These are phyloP conservation scores for Zizania latifolia DNA, from an alignment of 176 grass and related monocot genomes.

Conservation along the genomic window DNA sequence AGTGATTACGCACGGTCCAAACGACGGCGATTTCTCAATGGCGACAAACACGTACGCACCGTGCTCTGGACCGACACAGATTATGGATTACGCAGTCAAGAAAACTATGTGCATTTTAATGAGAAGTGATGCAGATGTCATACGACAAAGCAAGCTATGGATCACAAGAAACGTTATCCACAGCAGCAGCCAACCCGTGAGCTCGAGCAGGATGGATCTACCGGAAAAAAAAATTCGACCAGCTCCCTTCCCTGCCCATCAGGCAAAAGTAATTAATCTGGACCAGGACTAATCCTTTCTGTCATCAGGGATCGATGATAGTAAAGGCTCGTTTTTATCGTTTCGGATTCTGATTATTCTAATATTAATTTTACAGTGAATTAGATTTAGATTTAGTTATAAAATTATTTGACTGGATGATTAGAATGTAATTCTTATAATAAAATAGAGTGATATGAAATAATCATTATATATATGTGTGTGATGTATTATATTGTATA, in stretches of 20 bases:
- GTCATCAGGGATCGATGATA: background rate
- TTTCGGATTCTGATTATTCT: too few species aligned
- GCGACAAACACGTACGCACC: background rate
- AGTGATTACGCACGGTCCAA: background rate
- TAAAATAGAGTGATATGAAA: too few species aligned
- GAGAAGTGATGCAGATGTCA: background rate
- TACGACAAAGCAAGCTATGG: background rate
- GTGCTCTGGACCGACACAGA: background rate
- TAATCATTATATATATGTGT: too few species aligned
- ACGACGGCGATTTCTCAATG: constrained; percentile 15
- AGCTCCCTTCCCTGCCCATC: background rate
- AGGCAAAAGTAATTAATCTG: background rate
- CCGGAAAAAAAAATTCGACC: background rate
- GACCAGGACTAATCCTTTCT: background rate
- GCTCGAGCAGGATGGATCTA: background rate
- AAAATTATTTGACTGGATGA: too few species aligned
- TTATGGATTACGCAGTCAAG: background rate
- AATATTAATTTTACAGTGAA: too few species aligned
- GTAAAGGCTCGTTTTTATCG: too few species aligned
- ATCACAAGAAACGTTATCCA: constrained; percentile 24
- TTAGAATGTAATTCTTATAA: too few species aligned
- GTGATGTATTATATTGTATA: too few species aligned
- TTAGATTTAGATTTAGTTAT: too few species aligned
- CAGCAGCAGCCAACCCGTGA: constrained; percentile 1
- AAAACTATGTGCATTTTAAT: background rate